phyloP scores from a whole-genome alignment of 1,139 yeast species.

The Taphrina flavorubra region DNA sequence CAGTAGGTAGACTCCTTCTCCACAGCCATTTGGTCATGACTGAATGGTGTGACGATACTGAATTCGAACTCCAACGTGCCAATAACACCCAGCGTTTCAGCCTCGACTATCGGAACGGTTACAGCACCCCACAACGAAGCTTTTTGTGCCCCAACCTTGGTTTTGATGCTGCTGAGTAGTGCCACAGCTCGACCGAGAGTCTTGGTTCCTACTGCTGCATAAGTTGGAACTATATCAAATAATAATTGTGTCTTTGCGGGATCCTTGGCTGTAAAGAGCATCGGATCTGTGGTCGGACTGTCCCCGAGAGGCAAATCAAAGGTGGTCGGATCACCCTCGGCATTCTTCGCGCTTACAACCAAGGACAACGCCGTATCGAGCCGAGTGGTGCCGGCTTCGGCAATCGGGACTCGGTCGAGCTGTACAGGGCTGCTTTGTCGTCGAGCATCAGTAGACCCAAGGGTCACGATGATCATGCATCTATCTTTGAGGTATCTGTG shows the following conservation, averaged over 20 bases:
- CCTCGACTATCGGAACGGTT: conserved; percentile 79
- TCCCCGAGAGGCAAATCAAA: conserved; percentile 84
- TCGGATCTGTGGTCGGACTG: conserved; percentile 80
- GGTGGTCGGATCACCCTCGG: conserved; percentile 67
- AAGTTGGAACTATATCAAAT: conserved; percentile 93
- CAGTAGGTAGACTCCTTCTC: conserved; percentile 83
- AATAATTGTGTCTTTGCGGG: conserved; percentile 63
- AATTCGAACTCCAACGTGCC: conserved; percentile 81
- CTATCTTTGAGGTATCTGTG: conserved; percentile 71
- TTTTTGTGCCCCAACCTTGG: conserved; percentile 72
- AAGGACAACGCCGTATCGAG: conserved; percentile 86
- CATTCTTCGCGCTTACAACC: conserved; percentile 63
- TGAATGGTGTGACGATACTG: conserved; percentile 72
- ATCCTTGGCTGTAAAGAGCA: conserved; percentile 69
- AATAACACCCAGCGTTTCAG: conserved; percentile 70
- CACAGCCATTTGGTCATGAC: conserved; percentile 71
- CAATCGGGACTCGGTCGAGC: conserved; percentile 72
- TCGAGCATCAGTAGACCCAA: conserved; percentile 85
- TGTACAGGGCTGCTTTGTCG: conserved; percentile 66
- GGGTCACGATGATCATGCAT: conserved; percentile 74
- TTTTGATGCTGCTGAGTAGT: conserved; percentile 65
- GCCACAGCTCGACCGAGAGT: conserved; percentile 89
- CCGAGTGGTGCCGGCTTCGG: conserved; percentile 78
- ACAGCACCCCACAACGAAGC: conserved; percentile 70
- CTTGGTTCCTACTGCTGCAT: conserved; percentile 60